Evolutionary conservation across 306 rosid species (phyloP).

Genomic region (Quercus parvula): DNA sequence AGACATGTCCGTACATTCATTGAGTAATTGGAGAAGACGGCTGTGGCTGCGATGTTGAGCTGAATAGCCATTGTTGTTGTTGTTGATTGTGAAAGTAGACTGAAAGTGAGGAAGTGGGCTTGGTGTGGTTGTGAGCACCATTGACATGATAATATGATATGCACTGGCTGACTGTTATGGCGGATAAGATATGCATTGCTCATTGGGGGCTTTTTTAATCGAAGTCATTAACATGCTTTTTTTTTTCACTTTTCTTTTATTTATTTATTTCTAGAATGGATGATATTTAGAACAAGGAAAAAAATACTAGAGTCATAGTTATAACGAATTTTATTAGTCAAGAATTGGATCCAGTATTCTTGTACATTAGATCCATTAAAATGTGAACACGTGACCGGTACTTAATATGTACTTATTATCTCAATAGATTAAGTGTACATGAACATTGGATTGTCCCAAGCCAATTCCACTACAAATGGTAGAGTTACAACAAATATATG

Average conservation of each 20-base stretch:
- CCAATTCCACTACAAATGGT: no score
- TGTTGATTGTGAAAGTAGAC: conserved; percentile 2
- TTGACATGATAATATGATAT: neutral
- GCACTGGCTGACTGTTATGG: neutral
- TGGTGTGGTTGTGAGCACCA: conserved; percentile 28
- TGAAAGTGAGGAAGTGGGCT: conserved; percentile 13
- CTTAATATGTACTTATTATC: fast-evolving
- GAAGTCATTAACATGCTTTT: neutral
- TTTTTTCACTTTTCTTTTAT: neutral
- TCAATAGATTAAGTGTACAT: no score
- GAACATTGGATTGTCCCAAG: fast-evolving
- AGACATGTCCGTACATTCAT: conserved; percentile 31
- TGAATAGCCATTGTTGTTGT: conserved; percentile 14
- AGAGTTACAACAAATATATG: no score
- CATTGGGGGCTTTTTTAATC: no score
- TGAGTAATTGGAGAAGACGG: conserved; percentile 49
- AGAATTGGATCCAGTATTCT: fast-evolving
- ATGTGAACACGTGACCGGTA: no score
- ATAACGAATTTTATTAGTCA: no score
- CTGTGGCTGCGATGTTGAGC: conserved; percentile 10
- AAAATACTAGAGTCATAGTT: no score
- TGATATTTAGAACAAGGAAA: no score
- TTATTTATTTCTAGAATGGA: no score
- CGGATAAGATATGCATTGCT: neutral
- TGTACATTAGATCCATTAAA: no score